A percentile compares a stretch with the other conserved stretches of the same genome.
These are phyloP conservation scores for Medicago ruthenica DNA, from an alignment of 306 rosid genomes.

Conservation along the genomic window DNA sequence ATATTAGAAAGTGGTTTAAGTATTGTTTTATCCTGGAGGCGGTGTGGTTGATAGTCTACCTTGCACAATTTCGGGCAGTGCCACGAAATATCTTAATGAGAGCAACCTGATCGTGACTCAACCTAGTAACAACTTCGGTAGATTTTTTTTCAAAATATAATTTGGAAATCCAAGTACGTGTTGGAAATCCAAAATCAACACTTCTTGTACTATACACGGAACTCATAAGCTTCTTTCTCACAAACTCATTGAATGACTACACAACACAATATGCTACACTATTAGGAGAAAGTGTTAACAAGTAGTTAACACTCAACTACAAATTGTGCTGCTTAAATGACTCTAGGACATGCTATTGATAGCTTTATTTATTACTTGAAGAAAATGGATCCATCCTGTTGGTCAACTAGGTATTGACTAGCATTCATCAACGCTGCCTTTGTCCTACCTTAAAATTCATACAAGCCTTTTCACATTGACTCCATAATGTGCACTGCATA, in stretches of 20 bases:
- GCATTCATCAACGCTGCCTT: slow-evolving; percentile 1
- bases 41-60: too few relatives aligned
- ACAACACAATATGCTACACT: slow-evolving; percentile 30
- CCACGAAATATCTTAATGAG: too few relatives aligned
- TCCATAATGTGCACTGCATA: neutral
- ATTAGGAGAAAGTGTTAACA: slow-evolving; percentile 53
- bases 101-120: too few relatives aligned
- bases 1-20: too few relatives aligned
- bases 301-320: slow-evolving; percentile 61
- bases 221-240: neutral
- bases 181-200: too few relatives aligned
- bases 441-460: slow-evolving; percentile 16
- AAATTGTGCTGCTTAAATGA: slow-evolving; percentile 15
- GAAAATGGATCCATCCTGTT: slow-evolving; percentile 24
- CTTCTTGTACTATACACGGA: slow-evolving; percentile 6
- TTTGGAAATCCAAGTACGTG: too few relatives aligned
- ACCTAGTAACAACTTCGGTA: too few relatives aligned
- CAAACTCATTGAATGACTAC: slow-evolving; percentile 21
- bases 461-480: slow-evolving; percentile 24
- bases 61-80: too few relatives aligned
- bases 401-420: slow-evolving; percentile 61
- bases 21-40: too few relatives aligned
- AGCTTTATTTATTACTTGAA: slow-evolving; percentile 41
- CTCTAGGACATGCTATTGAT: neutral
- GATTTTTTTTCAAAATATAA: too few relatives aligned